Base-by-base conservation (phyloP, 768 basidiomycete genomes). In the Lenzites betulinus region DNA sequence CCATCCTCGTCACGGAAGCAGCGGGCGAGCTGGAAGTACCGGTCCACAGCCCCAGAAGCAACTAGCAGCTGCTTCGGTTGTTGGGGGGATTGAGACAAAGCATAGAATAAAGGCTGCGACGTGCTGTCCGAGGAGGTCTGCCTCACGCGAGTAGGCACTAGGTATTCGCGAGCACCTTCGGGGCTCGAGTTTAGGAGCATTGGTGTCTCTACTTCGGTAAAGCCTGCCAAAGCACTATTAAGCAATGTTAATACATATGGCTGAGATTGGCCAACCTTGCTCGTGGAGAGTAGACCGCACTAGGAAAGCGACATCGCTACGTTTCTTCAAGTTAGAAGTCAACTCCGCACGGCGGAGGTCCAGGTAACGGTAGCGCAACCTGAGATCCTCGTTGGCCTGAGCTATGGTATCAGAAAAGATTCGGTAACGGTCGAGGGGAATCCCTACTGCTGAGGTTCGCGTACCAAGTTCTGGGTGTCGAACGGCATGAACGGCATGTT, bases 1-100 rank as follows among this genome's bases (percentile, higher is more conserved):
- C 95, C 94, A 69, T 93, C 93, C 74, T 98, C 95, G 73, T 98
- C 95, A 46, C 95, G 85, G 80, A 98, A 98, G 75, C 95, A 98
- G 65, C 86, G 86, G 15, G 95, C 95, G 54, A 98, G 80, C 73
- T 98, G 95, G 75, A 86, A 98, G 75, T 98, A 98, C 65, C 82
- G 86, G 69, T 93, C 90, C n/a, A 95, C 81, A 3, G 82, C 87
- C 18, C 95, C 95, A 9, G 95, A 96, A 63, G 89, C 88, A 23
- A 97, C 90, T 57, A 98, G 81, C 5, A 97, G 79, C 70, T 97
- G 95, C 73, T 97, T 98, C 3, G 94, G 93, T 74, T 96, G 95
- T 71, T 98, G 95, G 2, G 95, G 95, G 0, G 95, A 97, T 75
- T 97, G 95, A 12, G 92, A 87, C 50, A 97, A 81, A 0, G 95